Base-by-base conservation (phyloP, 257 asterid species). In the Parsonsia alboflavescens region DNA sequence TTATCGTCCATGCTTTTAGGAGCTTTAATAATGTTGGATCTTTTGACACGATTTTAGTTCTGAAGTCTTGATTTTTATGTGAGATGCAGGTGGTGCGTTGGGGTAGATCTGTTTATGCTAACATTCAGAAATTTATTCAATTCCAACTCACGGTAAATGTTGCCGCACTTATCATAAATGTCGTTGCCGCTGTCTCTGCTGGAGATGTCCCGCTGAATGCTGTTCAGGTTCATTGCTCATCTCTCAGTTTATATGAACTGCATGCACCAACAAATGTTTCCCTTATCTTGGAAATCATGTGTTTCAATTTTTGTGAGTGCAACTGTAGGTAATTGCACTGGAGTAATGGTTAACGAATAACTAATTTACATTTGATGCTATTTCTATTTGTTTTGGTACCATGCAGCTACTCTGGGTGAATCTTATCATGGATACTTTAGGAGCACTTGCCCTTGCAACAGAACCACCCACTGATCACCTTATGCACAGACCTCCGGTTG, bases 81-180 rank as follows among this genome's bases (percentile, higher is more conserved):
- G 49, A 65, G 72, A 69, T 85, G 80, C 90, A 94, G 99, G 99
- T 92, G 74, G 97, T 94, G 54, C 88, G 97, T 66, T 94, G 99
- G 99, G 97, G 99, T 75, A 85, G 99, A 87, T 90, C 99, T 16
- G 99, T 94, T 15, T 94, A 94, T 52, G 97, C 99, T 52, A 94
- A 94, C 74, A 90, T 94, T 73, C 99, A 94, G 88, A 94, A 94
- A 83, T 94, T 94, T 80, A 94, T 94, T 73, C 99, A 94, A 68
- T 94, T 94, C 84, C 99, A 94, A 75, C 97, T 92, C 52, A 94
- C 97, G 39, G 99, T 94, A 68, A 92, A 94, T 82, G 97, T 92
- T 75, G 96, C 99, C 50, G 99, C 99, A 6, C 84, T 94, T 28
- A 62, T 90, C 58, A 94, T 94, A 58, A 94, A 94, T 90, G 97